Percentiles rank a stretch among this genome's conserved stretches.
Conservation (phyloP, 2,329 filamentous ascomycete species). For the Paraconiothyrium brasiliense region DNA sequence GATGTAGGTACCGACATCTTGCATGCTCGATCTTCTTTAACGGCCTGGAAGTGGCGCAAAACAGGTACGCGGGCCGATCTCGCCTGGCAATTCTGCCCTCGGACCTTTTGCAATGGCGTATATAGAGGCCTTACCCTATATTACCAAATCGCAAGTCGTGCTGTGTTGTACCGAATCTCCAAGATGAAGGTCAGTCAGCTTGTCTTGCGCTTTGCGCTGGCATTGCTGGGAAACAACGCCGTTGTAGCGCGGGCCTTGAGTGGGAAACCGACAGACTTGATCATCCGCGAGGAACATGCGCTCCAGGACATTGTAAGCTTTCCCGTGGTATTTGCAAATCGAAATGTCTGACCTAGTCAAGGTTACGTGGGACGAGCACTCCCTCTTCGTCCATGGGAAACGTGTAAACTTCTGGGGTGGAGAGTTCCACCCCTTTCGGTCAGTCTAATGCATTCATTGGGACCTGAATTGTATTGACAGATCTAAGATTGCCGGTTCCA, state of each 20-base stretch:
- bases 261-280: slow-evolving; percentile 58
- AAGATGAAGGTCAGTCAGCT: not conserved
- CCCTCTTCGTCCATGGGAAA: slow-evolving; percentile 73
- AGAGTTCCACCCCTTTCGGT: slow-evolving; percentile 74
- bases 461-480: not conserved
- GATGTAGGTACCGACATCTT: not conserved
- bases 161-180: not conserved
- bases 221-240: not conserved
- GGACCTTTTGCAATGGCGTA: not conserved
- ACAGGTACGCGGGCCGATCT: not conserved
- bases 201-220: not conserved
- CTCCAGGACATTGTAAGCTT: slow-evolving; percentile 63
- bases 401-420: slow-evolving; percentile 75
- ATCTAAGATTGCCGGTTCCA: slow-evolving; percentile 63
- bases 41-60: not conserved
- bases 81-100: not conserved
- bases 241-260: slow-evolving; percentile 52
- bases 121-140: not conserved
- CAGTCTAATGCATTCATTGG: slow-evolving; percentile 17
- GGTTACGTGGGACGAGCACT: slow-evolving; percentile 76
- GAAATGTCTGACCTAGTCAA: slow-evolving; percentile 13
- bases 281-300: slow-evolving; percentile 58
- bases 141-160: not conserved
- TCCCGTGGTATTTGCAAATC: too few species aligned
- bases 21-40: not conserved